Evolutionary conservation across 306 rosid genomes (phyloP), one percentile per base, ranked within the genome.

Genomic region (Albizia julibrissin): DNA sequence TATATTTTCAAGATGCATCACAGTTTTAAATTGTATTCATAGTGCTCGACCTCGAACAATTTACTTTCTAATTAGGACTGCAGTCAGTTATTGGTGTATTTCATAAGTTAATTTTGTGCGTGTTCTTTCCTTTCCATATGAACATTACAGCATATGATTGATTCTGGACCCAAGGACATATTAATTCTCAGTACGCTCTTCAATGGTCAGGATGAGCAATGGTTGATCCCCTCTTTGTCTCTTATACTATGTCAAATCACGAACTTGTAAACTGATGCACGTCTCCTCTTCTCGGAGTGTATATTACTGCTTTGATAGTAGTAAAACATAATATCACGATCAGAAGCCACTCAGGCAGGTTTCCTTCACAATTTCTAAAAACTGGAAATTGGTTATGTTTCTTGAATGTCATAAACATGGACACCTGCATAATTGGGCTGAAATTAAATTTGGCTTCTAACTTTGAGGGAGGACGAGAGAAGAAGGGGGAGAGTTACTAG

Each of bases 361-460:
- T 65, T 50, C 76, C 37, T 70, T 77, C 66, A 52, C 49, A 72
- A 69, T 76, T 54, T 22, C 49, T n/a, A 70, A 58, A 66, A 68
- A 37, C 29, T 79, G 66, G 42, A 39, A 19, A 71, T 56, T 68
- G 29, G 72, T 46, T 33, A 24, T 74, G 61, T 64, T 81, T 50
- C 77, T 78, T 82, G 49, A 70, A 70, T 82, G 79, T 24, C 7
- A 58, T 18, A 82, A 43, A 50, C 24, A 42, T 42, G 46, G 44
- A 22, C 26, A 8, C 66, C 65, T 68, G 72, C 68, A 74, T 75
- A 14, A 69, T 33, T 50, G 71, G 9, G 56, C 67, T 75, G 69
- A 31, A 56, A 42, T 47, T 22, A 10, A 59, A 59, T 59, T 59
- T 1, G 66, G 16, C 10, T 24, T 24, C 33, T 10, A 10, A 59